Conservation (phyloP, 225 moss, liverwort and hornwort species). For the Pseudisothecium myosuroides region DNA sequence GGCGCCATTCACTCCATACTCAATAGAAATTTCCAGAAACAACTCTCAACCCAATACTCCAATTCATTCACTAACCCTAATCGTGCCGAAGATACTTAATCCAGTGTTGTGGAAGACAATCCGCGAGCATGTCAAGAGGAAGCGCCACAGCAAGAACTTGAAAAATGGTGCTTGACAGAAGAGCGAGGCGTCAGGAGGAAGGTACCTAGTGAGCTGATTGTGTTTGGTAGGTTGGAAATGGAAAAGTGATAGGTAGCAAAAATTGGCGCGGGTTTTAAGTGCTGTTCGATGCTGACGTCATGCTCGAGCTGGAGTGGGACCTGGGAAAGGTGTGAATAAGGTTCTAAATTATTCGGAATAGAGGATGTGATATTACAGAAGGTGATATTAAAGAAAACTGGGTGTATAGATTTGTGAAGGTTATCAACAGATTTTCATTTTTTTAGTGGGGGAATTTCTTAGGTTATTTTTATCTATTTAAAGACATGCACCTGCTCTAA, state of each 20-base stretch:
- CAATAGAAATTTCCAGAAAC: neutral
- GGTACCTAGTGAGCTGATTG: neutral
- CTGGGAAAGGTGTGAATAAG: neutral
- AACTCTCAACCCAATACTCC: neutral
- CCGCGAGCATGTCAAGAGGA: neutral
- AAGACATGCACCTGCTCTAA: neutral
- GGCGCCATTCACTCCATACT: too few species aligned
- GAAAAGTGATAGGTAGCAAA: neutral
- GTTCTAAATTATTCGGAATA: neutral
- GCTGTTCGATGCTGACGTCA: neutral
- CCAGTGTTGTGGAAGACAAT: neutral
- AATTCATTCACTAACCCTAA: neutral
- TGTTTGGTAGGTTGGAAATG: neutral
- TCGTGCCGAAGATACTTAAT: neutral
- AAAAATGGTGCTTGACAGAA: neutral
- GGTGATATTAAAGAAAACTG: neutral
- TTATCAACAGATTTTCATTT: too few species aligned
- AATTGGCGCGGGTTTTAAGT: neutral
- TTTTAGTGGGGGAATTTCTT: neutral
- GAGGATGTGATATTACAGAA: neutral
- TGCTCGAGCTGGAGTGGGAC: neutral
- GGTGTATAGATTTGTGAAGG: neutral
- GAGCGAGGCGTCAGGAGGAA: neutral
- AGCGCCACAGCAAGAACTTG: neutral
- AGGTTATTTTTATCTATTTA: neutral